These are phyloP conservation scores for Annona squamosa DNA, from an alignment of 164 flowering plant genomes.

Conservation along the genomic window DNA sequence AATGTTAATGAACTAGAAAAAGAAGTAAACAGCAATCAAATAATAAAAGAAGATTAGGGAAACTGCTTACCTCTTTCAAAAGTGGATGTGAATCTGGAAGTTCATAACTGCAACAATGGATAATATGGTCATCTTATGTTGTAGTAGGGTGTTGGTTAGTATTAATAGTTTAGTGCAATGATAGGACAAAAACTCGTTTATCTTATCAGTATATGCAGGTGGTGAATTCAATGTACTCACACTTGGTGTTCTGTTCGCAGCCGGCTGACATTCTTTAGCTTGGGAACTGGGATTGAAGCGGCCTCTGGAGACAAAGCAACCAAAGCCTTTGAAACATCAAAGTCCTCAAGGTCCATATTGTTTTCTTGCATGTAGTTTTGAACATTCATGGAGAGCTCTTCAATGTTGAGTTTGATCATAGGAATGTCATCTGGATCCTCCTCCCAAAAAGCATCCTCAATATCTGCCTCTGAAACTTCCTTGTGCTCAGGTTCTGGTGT, in stretches of 20 bases:
- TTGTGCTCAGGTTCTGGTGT: conserved; percentile 58
- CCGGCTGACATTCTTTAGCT: conserved; percentile 48
- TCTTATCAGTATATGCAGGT: not conserved
- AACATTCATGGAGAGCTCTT: conserved; percentile 55
- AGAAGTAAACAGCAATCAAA: not conserved
- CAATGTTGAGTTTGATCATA: conserved; percentile 62
- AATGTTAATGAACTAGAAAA: conserved; percentile 1
- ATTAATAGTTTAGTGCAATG: not conserved
- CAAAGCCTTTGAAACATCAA: conserved; percentile 68
- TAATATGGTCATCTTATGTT: not conserved
- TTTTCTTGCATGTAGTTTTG: conserved; percentile 56
- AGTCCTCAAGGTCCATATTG: conserved; percentile 61
- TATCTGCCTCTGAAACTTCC: conserved; percentile 44
- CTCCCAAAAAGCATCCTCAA: conserved; percentile 46
- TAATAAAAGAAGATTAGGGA: not conserved
- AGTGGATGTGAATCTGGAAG: conserved; percentile 95
- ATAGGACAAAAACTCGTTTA: not conserved
- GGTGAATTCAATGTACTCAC: conserved; percentile 18
- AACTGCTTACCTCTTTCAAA: conserved; percentile 54
- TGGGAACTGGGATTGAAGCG: conserved; percentile 54
- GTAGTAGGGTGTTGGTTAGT: not conserved
- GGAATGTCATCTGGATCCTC: conserved; percentile 90
- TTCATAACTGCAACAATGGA: conserved; percentile 66
- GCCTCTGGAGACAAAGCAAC: conserved; percentile 48
- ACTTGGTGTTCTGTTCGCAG: conserved; percentile 69